Evolutionary conservation across 495 filamentous ascomycete species (phyloP).

Genomic region (Antarctomyces pellizariae): DNA sequence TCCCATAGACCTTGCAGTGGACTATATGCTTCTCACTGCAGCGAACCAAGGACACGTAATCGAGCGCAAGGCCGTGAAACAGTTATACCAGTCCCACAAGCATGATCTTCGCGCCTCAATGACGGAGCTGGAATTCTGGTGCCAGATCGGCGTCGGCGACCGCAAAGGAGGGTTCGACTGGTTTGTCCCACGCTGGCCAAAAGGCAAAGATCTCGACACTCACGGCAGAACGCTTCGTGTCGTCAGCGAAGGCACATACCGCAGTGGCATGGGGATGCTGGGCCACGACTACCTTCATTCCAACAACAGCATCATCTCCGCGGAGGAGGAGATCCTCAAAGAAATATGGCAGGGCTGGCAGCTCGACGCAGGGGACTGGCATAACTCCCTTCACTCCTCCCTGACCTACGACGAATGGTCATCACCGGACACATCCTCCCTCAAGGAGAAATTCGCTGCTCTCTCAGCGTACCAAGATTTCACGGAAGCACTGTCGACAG

Average conservation of each 20-base stretch:
- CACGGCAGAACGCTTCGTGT: conserved; percentile 47
- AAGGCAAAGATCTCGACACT: conserved; percentile 38
- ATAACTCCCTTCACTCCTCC: conserved; percentile 13
- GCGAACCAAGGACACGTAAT: conserved; percentile 82
- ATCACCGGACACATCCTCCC: conserved; percentile 7
- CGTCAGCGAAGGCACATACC: conserved; percentile 62
- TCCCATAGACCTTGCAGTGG: conserved; percentile 41
- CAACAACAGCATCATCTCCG: conserved; percentile 7
- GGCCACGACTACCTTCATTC: conserved; percentile 23
- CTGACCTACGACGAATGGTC: conserved; percentile 11
- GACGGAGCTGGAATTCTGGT: conserved; percentile 87
- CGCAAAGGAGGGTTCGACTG: conserved; percentile 70
- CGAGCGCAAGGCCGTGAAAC: conserved; percentile 34
- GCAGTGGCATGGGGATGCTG: conserved; percentile 53
- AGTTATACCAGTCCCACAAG: conserved; percentile 41
- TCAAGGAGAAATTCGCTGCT: conserved; percentile 7
- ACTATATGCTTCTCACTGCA: conserved; percentile 63
- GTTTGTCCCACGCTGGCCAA: conserved; percentile 59
- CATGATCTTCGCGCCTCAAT: conserved; percentile 60
- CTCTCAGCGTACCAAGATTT: conserved; percentile 16
- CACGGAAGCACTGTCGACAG: conserved; percentile 8
- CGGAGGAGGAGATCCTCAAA: conserved; percentile 28
- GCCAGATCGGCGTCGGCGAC: conserved; percentile 87
- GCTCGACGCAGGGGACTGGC: conserved; percentile 24
- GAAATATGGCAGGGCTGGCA: conserved; percentile 33